Conservation (phyloP, 2,329 filamentous ascomycete genomes). For the Sclerotinia minor region DNA sequence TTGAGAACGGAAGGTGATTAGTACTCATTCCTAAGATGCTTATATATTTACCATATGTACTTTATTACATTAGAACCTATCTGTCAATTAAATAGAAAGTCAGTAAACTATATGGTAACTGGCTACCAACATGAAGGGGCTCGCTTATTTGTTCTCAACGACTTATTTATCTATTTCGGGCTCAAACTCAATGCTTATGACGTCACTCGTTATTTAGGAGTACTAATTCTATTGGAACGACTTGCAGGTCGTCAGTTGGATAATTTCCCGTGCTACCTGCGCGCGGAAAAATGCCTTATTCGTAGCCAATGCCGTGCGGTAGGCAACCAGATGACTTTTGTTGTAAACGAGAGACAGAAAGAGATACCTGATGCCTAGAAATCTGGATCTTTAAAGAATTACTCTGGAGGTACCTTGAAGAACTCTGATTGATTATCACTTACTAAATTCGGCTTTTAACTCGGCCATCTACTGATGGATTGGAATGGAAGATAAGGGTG, state of each 20-base stretch:
- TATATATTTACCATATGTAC: not conserved
- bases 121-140: not conserved
- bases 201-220: not conserved
- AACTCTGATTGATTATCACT: too few relatives aligned
- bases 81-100: not conserved
- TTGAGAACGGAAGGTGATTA: constrained; percentile 4
- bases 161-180: not conserved
- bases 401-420: too few relatives aligned
- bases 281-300: not conserved
- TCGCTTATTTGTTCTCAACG: not conserved
- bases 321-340: not conserved
- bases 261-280: not conserved
- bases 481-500: too few relatives aligned
- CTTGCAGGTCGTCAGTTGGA: too few relatives aligned
- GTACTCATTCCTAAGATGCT: too few relatives aligned
- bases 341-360: not conserved
- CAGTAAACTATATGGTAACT: not conserved
- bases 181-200: not conserved
- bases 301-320: not conserved
- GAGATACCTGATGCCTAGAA: not conserved
- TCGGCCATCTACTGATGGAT: too few relatives aligned
- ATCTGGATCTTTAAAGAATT: not conserved
- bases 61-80: not conserved
- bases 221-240: too few relatives aligned
- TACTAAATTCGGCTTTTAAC: too few relatives aligned